Evolutionary conservation across 2,329 filamentous ascomycete species (phyloP), one percentile per base, ranked within the genome.

Genomic region (Colletotrichum paranaense): DNA sequence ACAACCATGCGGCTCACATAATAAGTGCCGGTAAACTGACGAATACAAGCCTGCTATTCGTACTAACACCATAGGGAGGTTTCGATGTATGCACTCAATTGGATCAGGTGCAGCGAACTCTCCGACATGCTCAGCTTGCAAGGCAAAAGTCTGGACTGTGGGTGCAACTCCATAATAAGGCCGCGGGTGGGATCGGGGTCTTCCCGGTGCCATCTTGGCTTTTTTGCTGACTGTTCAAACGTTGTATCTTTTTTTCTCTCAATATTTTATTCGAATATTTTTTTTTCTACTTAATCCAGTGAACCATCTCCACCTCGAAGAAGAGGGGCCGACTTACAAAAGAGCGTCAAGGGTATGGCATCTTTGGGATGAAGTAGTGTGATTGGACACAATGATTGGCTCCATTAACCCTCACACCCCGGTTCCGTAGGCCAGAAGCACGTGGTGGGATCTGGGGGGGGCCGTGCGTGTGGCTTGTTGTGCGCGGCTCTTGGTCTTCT

Each of bases 141-240:
- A 46, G 28, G 42, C 42, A 42, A 12, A 28, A 28, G 59, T 30
- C 59, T 62, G 38, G 60, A 63, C 60, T 53, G 26, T 22, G 30
- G 46, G 6, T 26, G 42, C 46, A n/a, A 49, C 60, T 63, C 60
- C 60, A 53, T 53, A 63, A 63, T 63, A 63, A 38, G 60, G 60
- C 60, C 60, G 60, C 52, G 30, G 26, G 38, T 12, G 24, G 19
- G 28, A 22, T 11, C 19, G 28, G 28, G 60, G 6, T 32, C 7
- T 63, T 53, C 42, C 60, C 46, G 42, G 60, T 19, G 46, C 8
- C 26, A 16, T 26, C 19, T 35, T 62, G 42, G 60, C 19, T 46
- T 8, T 8, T n/a, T 22, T 2, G 38, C 14, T 28, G 35, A 62
- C 38, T 60, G 22, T n/a, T 60, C 22, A 9, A 4, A 19, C 22